A percentile compares a stretch with the other conserved stretches of the same genome.
Evolutionary conservation across 768 basidiomycete genomes (phyloP).

Genomic region (Butyriboletus loyo): DNA sequence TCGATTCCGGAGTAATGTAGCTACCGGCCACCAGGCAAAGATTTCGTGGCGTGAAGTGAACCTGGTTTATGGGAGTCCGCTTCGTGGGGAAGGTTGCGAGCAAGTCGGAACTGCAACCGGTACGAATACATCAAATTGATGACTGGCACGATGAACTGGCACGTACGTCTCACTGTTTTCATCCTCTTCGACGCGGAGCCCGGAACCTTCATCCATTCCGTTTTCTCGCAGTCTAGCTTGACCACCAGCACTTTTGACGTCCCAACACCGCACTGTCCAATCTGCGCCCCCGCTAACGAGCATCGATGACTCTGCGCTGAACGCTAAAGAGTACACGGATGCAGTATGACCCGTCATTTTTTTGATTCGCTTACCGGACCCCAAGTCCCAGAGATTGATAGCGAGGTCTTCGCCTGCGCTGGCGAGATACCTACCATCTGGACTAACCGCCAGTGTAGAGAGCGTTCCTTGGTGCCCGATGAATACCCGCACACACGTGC

Average conservation of each 20-base stretch:
- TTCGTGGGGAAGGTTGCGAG: slow-evolving; percentile 93
- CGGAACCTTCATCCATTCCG: slow-evolving; percentile 38
- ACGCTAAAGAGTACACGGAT: slow-evolving; percentile 86
- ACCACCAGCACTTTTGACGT: slow-evolving; percentile 80
- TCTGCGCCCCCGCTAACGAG: slow-evolving; percentile 91
- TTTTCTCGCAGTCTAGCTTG: slow-evolving; percentile 58
- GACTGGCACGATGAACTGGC: not conserved
- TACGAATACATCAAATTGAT: not conserved
- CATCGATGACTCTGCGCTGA: slow-evolving; percentile 87
- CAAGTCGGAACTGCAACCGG: slow-evolving; percentile 65
- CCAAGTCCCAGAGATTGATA: slow-evolving; percentile 96
- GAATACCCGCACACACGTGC: slow-evolving; percentile 91
- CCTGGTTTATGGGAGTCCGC: slow-evolving; percentile 87
- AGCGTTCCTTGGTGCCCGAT: slow-evolving; percentile 91
- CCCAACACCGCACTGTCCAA: slow-evolving; percentile 99
- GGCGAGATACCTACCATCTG: slow-evolving; percentile 92
- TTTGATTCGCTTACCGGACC: slow-evolving; percentile 91
- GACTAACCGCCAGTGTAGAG: slow-evolving; percentile 82
- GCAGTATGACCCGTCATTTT: slow-evolving; percentile 94
- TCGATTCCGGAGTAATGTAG: slow-evolving; percentile 58
- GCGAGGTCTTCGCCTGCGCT: slow-evolving; percentile 90
- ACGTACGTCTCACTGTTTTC: slow-evolving; percentile 73
- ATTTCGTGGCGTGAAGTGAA: slow-evolving; percentile 94
- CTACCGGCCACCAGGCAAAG: slow-evolving; percentile 85
- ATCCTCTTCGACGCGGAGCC: slow-evolving; percentile 40